Conservation (phyloP, 2,329 filamentous ascomycete genomes). For the Pyrenophora graminea region DNA sequence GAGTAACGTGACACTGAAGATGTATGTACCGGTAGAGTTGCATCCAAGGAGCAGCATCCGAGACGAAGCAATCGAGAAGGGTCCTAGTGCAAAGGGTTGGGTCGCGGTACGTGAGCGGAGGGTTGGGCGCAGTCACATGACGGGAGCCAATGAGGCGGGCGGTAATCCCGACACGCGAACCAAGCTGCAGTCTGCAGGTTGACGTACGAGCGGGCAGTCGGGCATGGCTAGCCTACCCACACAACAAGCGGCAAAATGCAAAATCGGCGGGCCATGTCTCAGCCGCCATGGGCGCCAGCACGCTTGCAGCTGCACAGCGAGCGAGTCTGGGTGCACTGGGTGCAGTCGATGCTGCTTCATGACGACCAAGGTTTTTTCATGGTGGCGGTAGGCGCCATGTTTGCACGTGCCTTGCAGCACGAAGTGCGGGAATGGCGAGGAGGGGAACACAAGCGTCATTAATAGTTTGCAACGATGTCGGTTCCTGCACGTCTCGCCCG, state of each 20-base stretch:
- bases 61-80: neutral
- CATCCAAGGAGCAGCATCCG: neutral
- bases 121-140: constrained; percentile 27
- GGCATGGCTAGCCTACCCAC: constrained; percentile 20
- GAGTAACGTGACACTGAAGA: no score
- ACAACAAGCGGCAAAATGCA: constrained; percentile 18
- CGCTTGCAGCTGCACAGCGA: constrained; percentile 14
- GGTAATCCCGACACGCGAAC: constrained; percentile 8
- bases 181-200: constrained; percentile 35
- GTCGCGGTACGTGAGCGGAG: neutral
- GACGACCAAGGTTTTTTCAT: no score
- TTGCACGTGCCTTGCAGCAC: constrained; percentile 33
- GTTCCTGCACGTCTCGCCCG: constrained; percentile 38
- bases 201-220: constrained; percentile 30
- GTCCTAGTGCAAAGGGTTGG: neutral
- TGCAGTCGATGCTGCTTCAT: neutral
- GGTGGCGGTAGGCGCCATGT: neutral
- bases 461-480: constrained; percentile 27
- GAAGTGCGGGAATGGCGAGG: constrained; percentile 22
- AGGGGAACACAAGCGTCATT: constrained; percentile 24
- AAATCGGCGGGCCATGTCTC: constrained; percentile 21
- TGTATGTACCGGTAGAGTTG: no score
- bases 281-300: constrained; percentile 18
- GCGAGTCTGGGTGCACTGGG: neutral
- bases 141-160: constrained; percentile 7